Conservation (phyloP, 2,329 filamentous ascomycete genomes). For the Arthrobotrys sphaeroides region DNA sequence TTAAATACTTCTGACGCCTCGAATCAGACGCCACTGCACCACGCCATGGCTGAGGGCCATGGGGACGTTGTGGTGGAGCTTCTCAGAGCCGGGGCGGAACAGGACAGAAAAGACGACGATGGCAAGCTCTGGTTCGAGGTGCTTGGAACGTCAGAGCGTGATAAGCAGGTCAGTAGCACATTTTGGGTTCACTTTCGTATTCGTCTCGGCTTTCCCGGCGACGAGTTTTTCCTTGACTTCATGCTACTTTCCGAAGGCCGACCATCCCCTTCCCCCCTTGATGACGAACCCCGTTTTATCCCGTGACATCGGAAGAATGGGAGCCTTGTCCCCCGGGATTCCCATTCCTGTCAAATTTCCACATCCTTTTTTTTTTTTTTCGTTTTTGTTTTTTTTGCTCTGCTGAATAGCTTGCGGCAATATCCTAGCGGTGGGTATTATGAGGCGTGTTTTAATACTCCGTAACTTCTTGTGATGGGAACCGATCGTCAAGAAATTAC, state of each 20-base stretch:
- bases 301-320: slow-evolving; percentile 42
- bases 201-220: slow-evolving; percentile 30
- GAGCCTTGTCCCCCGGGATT: slow-evolving; percentile 31
- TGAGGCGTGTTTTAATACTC: slow-evolving; percentile 53
- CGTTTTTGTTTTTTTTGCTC: too few species aligned
- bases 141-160: slow-evolving; percentile 76
- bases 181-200: slow-evolving; percentile 6
- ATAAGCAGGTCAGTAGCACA: slow-evolving; percentile 67
- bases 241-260: background rate
- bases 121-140: slow-evolving; percentile 79
- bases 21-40: slow-evolving; percentile 89
- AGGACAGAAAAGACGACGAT: slow-evolving; percentile 76
- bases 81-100: slow-evolving; percentile 84
- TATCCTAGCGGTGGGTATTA: slow-evolving; percentile 39
- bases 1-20: slow-evolving; percentile 83
- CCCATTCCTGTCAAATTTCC: slow-evolving; percentile 53
- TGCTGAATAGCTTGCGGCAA: slow-evolving; percentile 25
- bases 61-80: slow-evolving; percentile 84
- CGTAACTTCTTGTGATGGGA: slow-evolving; percentile 33
- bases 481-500: slow-evolving; percentile 49
- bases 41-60: slow-evolving; percentile 79
- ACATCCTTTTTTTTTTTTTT: too few species aligned
- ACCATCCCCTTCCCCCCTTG: background rate
- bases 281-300: slow-evolving; percentile 25
- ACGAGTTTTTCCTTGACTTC: slow-evolving; percentile 5